phyloP scores from a whole-genome alignment of 441 rosid species.

The Daphne laureola region DNA sequence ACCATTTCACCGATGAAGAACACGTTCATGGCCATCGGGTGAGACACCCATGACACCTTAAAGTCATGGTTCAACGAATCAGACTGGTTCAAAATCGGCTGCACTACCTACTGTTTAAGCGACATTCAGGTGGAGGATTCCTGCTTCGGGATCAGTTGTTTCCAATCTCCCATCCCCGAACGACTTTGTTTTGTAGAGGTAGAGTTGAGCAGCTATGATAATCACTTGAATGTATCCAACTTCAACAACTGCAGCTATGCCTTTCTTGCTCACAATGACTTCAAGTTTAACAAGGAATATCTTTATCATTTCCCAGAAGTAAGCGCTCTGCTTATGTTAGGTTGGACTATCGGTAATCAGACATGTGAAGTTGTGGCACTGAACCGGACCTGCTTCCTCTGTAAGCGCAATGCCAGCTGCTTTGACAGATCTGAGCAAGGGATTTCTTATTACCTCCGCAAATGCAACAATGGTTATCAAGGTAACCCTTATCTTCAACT shows the following conservation, averaged over 20 bases:
- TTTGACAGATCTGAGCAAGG: neutral
- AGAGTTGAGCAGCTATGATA: too few relatives aligned
- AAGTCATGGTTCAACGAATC: slow-evolving; percentile 5
- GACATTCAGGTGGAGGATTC: neutral
- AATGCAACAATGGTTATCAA: slow-evolving; percentile 21
- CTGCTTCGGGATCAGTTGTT: slow-evolving; percentile 19
- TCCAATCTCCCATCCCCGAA: slow-evolving; percentile 10
- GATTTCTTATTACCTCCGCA: slow-evolving; percentile 15
- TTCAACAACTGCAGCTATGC: slow-evolving; percentile 16
- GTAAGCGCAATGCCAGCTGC: slow-evolving; percentile 14
- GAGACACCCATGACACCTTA: slow-evolving; percentile 20
- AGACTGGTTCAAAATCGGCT: slow-evolving; percentile 15
- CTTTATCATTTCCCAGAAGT: too few relatives aligned
- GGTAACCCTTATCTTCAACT: slow-evolving; percentile 31
- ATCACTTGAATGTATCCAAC: neutral
- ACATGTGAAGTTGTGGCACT: slow-evolving; percentile 8
- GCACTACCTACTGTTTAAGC: slow-evolving; percentile 9
- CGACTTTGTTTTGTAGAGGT: neutral
- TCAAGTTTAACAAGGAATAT: slow-evolving; percentile 9
- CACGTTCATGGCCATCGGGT: slow-evolving; percentile 28
- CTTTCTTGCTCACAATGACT: slow-evolving; percentile 6
- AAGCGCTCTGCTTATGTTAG: neutral
- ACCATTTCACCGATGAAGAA: slow-evolving; percentile 17
- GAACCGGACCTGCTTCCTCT: slow-evolving; percentile 9
- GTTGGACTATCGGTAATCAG: slow-evolving; percentile 12